Conservation (phyloP, 2,329 filamentous ascomycete species). For the Fusarium papillatum region DNA sequence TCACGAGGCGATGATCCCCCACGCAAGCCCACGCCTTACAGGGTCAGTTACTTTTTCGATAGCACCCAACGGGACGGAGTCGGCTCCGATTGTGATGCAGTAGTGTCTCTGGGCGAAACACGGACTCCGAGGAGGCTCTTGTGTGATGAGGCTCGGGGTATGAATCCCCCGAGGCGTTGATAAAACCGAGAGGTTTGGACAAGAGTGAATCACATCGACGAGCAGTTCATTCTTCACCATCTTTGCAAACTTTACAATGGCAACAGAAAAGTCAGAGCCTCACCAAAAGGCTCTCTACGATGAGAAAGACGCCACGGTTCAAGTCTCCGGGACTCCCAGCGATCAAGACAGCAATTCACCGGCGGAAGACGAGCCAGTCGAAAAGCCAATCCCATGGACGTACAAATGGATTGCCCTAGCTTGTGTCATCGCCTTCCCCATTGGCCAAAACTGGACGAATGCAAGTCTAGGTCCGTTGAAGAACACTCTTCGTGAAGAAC, state of each 20-base stretch:
- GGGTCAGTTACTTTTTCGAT: not conserved
- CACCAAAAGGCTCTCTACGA: not conserved
- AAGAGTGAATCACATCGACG: not conserved
- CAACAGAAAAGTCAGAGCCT: not conserved
- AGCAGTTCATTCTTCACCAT: not conserved
- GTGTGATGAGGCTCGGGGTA: not conserved
- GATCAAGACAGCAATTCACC: not conserved
- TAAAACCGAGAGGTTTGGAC: not conserved
- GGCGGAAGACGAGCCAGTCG: not conserved
- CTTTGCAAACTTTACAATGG: not conserved
- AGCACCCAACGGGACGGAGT: not conserved
- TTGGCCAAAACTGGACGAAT: constrained; percentile 39
- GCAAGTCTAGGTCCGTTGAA: constrained; percentile 39
- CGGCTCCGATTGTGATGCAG: not conserved
- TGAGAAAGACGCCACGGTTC: not conserved
- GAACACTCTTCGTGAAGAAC: constrained; percentile 39
- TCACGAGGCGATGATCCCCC: not conserved
- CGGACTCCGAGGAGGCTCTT: not conserved
- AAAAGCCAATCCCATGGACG: not conserved
- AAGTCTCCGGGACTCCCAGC: not conserved
- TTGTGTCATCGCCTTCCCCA: constrained; percentile 38
- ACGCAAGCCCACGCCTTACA: not conserved
- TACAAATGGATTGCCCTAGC: constrained; percentile 43
- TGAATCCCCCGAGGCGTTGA: not conserved
- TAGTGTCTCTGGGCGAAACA: not conserved